Evolutionary conservation across 208 protist genomes (phyloP).

Genomic region (Leishmania martiniquensis): DNA sequence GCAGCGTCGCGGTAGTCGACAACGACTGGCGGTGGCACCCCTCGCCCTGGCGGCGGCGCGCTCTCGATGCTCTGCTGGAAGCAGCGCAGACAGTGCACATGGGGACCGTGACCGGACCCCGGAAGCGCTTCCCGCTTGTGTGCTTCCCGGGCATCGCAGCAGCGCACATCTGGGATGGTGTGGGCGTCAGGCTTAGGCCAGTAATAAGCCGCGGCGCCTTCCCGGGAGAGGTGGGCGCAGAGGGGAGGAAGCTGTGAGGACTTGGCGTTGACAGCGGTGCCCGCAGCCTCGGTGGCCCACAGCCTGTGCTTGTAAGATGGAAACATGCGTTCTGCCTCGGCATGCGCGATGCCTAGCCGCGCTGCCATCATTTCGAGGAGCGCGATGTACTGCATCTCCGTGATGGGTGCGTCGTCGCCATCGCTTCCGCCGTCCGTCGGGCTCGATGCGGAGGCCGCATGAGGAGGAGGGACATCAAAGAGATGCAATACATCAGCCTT

Average conservation of each 20-base stretch:
- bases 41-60: slow-evolving; percentile 8
- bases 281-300: not conserved
- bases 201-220: slow-evolving; percentile 33
- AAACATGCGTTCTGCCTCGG: slow-evolving; percentile 20
- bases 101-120: slow-evolving; percentile 20
- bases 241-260: slow-evolving; percentile 20
- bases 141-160: slow-evolving; percentile 27
- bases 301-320: not conserved
- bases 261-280: not conserved
- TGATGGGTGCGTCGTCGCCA: slow-evolving; percentile 10
- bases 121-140: slow-evolving; percentile 19
- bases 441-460: not conserved
- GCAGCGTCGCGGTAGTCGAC: slow-evolving; percentile 26
- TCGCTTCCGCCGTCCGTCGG: slow-evolving; percentile 4
- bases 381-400: slow-evolving; percentile 25
- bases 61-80: slow-evolving; percentile 24
- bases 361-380: slow-evolving; percentile 31
- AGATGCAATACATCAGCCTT: slow-evolving; percentile 42
- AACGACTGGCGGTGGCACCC: slow-evolving; percentile 36
- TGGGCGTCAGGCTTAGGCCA: slow-evolving; percentile 3
- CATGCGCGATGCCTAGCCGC: slow-evolving; percentile 14
- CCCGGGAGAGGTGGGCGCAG: slow-evolving; percentile 57
- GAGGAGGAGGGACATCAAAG: slow-evolving; percentile 18
- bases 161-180: slow-evolving; percentile 30
- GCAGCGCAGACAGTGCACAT: slow-evolving; percentile 64